Evolutionary conservation across 2,329 filamentous ascomycete genomes (phyloP).

Genomic region (Microthyrium microscopicum): DNA sequence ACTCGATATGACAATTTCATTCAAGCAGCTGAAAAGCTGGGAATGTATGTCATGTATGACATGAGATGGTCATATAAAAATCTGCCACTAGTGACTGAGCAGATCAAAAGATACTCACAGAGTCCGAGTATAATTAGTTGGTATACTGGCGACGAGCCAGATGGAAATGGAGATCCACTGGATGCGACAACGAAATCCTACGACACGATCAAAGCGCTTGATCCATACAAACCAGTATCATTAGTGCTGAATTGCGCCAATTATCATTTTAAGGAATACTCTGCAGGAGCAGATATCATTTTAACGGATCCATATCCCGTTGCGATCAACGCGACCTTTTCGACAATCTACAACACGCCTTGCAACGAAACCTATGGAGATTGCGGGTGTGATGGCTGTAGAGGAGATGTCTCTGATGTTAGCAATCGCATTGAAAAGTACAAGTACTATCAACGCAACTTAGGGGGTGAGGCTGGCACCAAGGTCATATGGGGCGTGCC

Average conservation of each 20-base stretch:
- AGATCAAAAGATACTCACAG: conserved; percentile 20
- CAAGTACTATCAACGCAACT: conserved; percentile 19
- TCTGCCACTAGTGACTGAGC: conserved; percentile 19
- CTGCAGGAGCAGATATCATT: conserved; percentile 38
- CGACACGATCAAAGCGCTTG: conserved; percentile 30
- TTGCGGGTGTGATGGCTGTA: conserved; percentile 47
- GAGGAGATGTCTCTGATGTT: conserved; percentile 37
- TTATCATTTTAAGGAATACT: conserved; percentile 42
- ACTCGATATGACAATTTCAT: conserved; percentile 24
- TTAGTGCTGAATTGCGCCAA: conserved; percentile 45
- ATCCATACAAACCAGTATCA: conserved; percentile 45
- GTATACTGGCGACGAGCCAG: conserved; percentile 37
- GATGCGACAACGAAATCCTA: conserved; percentile 28
- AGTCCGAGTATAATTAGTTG: conserved; percentile 26
- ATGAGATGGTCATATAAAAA: conserved; percentile 27
- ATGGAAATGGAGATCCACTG: conserved; percentile 39
- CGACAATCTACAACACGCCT: conserved; percentile 35
- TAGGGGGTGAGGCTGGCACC: conserved; percentile 8
- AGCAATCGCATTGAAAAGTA: conserved; percentile 26
- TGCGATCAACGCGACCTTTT: conserved; percentile 37
- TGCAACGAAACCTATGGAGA: conserved; percentile 44
- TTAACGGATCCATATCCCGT: conserved; percentile 46
- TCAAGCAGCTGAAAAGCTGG: conserved; percentile 25
- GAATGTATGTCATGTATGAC: conserved; percentile 32
- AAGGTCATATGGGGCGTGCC: conserved; percentile 34